Conservation (phyloP, 495 filamentous ascomycete species). For the Penicillium lividum region DNA sequence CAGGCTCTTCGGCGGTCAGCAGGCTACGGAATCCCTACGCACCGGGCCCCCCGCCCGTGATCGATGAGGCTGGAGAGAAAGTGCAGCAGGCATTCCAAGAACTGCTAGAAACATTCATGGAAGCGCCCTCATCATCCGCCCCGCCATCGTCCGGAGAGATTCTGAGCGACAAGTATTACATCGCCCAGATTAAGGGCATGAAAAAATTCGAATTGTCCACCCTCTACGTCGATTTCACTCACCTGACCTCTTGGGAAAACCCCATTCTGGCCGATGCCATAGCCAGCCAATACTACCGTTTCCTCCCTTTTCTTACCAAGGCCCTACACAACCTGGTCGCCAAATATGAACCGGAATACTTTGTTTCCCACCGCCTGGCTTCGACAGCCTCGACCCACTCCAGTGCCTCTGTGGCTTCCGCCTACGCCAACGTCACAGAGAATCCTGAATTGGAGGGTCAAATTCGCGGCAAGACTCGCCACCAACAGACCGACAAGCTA, state of each 20-base stretch:
- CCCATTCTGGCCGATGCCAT: conserved; percentile 81
- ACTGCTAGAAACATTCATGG: conserved; percentile 83
- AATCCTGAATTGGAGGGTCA: conserved; percentile 36
- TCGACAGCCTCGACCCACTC: conserved; percentile 61
- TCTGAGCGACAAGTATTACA: conserved; percentile 90
- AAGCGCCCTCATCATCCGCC: conserved; percentile 71
- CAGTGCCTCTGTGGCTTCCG: conserved; percentile 66
- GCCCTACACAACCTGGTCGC: conserved; percentile 91
- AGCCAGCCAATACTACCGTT: conserved; percentile 89
- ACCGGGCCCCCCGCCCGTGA: conserved; percentile 73
- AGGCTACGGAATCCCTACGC: conserved; percentile 61
- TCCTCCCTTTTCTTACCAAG: conserved; percentile 86
- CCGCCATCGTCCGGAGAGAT: conserved; percentile 72
- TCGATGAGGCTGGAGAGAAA: conserved; percentile 82
- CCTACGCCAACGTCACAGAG: conserved; percentile 66
- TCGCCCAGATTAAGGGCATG: conserved; percentile 93
- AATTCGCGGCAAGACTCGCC: conserved; percentile 64
- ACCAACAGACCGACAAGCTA: conserved; percentile 94
- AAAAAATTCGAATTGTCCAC: conserved; percentile 84
- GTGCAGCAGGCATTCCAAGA: conserved; percentile 83
- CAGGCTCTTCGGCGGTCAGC: conserved; percentile 54
- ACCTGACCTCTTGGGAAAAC: conserved; percentile 69
- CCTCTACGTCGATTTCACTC: conserved; percentile 93
- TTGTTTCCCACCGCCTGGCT: conserved; percentile 81
- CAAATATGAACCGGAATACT: conserved; percentile 93